A percentile compares a stretch with the other conserved stretches of the same genome.
phyloP scores from a whole-genome alignment of 257 asterid species.

The Striga asiatica region DNA sequence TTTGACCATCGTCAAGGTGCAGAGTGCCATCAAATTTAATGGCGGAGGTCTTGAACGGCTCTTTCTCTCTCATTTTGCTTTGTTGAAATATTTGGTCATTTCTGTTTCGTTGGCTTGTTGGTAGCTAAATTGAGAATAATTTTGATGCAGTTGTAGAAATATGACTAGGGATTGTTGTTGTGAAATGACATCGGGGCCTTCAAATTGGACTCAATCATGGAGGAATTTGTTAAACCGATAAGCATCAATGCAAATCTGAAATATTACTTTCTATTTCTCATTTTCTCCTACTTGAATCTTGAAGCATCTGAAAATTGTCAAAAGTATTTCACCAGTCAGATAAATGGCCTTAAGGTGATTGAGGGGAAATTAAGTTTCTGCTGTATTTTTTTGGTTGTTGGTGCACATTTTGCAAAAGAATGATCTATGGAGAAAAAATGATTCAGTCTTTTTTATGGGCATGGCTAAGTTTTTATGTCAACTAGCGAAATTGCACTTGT shows the following conservation, averaged over 20 bases:
- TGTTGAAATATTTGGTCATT: background rate
- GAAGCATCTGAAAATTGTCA: background rate
- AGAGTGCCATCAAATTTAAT: constrained; percentile 81
- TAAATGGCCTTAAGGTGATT: background rate
- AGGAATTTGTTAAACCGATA: too few species aligned
- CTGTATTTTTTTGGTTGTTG: background rate
- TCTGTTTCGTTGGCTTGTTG: background rate
- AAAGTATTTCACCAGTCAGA: background rate
- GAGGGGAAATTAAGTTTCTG: background rate
- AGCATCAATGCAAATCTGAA: background rate
- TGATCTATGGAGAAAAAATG: background rate
- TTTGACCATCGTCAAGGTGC: constrained; percentile 62
- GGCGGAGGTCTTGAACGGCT: constrained; percentile 73
- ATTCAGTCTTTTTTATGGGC: background rate
- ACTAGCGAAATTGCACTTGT: too few species aligned
- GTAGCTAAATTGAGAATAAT: background rate
- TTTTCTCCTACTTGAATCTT: background rate
- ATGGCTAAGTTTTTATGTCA: background rate
- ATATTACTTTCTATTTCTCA: background rate
- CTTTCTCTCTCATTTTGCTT: background rate
- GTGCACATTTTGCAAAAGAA: background rate
- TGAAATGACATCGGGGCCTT: background rate
- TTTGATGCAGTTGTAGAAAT: background rate
- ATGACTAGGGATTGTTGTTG: background rate
- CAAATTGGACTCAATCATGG: background rate